A percentile compares a stretch with the other conserved stretches of the same genome.
Conservation (phyloP, 2,329 filamentous ascomycete genomes). For the Sclerotinia sclerotiorum region DNA sequence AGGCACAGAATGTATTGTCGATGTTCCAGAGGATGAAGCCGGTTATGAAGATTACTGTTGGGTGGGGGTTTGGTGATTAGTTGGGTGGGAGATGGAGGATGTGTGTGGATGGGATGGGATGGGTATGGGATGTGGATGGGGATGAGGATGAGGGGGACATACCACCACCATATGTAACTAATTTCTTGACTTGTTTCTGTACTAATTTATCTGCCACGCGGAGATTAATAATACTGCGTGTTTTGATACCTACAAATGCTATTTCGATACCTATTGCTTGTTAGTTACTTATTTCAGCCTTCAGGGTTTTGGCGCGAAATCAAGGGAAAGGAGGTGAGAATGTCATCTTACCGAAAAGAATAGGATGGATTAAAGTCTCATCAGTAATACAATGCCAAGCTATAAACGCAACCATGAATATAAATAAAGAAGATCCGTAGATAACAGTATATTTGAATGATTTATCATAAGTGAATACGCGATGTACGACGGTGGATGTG, state of each 20-base stretch:
- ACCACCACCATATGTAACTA: slow-evolving; percentile 35
- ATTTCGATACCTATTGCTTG: slow-evolving; percentile 30
- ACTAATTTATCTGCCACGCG: slow-evolving; percentile 33
- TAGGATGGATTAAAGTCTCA: slow-evolving; percentile 28
- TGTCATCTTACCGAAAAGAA: slow-evolving; percentile 28
- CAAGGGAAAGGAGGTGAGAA: not conserved
- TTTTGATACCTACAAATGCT: slow-evolving; percentile 30
- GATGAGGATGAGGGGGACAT: slow-evolving; percentile 14
- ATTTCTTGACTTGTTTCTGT: slow-evolving; percentile 32
- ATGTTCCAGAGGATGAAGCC: slow-evolving; percentile 58
- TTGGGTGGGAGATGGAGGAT: no score
- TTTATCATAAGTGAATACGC: slow-evolving; percentile 48
- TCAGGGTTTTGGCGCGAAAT: not conserved
- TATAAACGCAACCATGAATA: slow-evolving; percentile 46
- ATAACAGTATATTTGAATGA: slow-evolving; percentile 48
- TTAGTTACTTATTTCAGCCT: not conserved
- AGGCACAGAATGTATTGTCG: slow-evolving; percentile 53
- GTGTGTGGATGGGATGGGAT: no score
- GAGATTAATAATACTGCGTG: slow-evolving; percentile 35
- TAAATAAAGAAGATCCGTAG: slow-evolving; percentile 45
- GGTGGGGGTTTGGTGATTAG: no score
- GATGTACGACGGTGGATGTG: slow-evolving; percentile 52
- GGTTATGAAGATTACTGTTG: slow-evolving; percentile 42
- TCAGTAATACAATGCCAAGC: slow-evolving; percentile 39
- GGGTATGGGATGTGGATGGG: not conserved